phyloP scores from a whole-genome alignment of 495 filamentous ascomycete genomes.

The Thermothielavioides terrestris region DNA sequence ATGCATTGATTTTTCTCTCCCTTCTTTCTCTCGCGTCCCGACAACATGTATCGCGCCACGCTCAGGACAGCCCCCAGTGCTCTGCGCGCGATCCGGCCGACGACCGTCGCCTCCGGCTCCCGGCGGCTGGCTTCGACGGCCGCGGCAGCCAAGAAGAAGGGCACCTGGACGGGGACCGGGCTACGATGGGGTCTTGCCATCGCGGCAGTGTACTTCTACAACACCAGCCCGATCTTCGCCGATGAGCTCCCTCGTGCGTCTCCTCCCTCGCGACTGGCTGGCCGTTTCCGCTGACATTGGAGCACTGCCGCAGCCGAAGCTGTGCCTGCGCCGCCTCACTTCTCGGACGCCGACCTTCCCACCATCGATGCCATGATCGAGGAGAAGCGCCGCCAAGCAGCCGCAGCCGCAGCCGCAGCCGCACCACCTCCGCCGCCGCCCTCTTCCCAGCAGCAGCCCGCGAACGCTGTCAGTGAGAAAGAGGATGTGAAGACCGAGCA shows the following conservation, averaged over 20 bases:
- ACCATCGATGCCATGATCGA: slow-evolving; percentile 44
- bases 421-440: slow-evolving; percentile 17
- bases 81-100: slow-evolving; percentile 31
- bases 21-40: background rate
- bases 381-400: slow-evolving; percentile 40
- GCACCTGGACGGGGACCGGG: slow-evolving; percentile 75
- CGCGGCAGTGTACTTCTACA: slow-evolving; percentile 84
- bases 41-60: slow-evolving; percentile 54
- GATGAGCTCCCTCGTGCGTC: slow-evolving; percentile 68
- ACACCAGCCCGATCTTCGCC: slow-evolving; percentile 78
- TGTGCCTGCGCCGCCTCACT: slow-evolving; percentile 30
- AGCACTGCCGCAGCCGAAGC: slow-evolving; percentile 22
- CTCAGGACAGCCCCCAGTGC: slow-evolving; percentile 48
- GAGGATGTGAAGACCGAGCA: slow-evolving; percentile 18
- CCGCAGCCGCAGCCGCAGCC: slow-evolving; percentile 14
- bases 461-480: slow-evolving; percentile 17
- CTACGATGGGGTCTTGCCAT: slow-evolving; percentile 66
- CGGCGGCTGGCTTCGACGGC: slow-evolving; percentile 67
- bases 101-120: slow-evolving; percentile 19
- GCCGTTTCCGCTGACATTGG: background rate
- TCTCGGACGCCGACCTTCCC: slow-evolving; percentile 38
- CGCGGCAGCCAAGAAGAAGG: slow-evolving; percentile 55
- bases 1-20: no score
- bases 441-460: no score
- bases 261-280: background rate